Conservation (phyloP, 2,329 filamentous ascomycete genomes). For the Penicillium sp. region DNA sequence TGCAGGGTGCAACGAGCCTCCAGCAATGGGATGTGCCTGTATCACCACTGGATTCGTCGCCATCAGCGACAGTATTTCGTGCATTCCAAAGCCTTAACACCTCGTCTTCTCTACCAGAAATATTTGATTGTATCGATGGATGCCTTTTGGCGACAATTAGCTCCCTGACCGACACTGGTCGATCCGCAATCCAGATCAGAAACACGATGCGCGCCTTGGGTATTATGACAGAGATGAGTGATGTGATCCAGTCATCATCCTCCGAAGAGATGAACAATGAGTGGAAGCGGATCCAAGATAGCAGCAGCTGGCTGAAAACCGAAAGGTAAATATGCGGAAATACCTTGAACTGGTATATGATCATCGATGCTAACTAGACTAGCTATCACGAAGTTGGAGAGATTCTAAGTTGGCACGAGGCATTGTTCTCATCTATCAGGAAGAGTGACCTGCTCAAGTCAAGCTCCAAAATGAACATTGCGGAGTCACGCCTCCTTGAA, state of each 20-base stretch:
- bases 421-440: conserved; percentile 76
- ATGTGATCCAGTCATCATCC: conserved; percentile 65
- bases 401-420: conserved; percentile 79
- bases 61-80: conserved; percentile 72
- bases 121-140: conserved; percentile 61
- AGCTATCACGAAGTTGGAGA: conserved; percentile 67
- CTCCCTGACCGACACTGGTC: conserved; percentile 35
- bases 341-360: not conserved
- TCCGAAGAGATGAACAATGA: conserved; percentile 61
- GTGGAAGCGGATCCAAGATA: conserved; percentile 63
- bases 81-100: conserved; percentile 77
- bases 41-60: conserved; percentile 61
- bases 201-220: conserved; percentile 66
- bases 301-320: conserved; percentile 77
- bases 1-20: conserved; percentile 76
- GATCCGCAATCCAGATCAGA: conserved; percentile 48
- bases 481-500: conserved; percentile 69
- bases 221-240: conserved; percentile 76
- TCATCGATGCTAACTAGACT: conserved; percentile 18
- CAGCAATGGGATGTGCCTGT: conserved; percentile 90
- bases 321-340: conserved; percentile 59
- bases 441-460: conserved; percentile 65
- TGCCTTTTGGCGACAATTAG: conserved; percentile 54
- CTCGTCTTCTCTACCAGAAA: conserved; percentile 56
- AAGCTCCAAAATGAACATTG: conserved; percentile 60